Evolutionary conservation across 2,329 filamentous ascomycete genomes (phyloP).

Genomic region (Conoideocrella luteorostrata): DNA sequence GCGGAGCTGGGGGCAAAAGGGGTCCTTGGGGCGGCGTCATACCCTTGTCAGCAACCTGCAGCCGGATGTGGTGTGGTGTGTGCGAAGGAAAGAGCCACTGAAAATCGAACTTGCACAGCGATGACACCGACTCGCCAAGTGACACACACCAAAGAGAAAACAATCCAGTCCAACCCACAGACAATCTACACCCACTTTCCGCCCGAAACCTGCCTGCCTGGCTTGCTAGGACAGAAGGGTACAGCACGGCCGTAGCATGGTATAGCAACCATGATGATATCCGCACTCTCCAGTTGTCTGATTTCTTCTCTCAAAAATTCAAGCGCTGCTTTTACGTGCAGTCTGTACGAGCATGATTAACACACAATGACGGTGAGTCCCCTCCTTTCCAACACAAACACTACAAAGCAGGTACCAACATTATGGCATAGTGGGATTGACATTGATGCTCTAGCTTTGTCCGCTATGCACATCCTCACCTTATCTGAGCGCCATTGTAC

Average conservation of each 20-base stretch:
- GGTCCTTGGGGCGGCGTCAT: not conserved
- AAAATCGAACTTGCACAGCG: not conserved
- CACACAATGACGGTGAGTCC: not conserved
- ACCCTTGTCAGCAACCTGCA: not conserved
- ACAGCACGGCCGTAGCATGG: too few relatives aligned
- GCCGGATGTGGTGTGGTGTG: not conserved
- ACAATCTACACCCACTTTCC: too few relatives aligned
- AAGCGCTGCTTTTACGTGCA: too few relatives aligned
- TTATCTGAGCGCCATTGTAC: not conserved
- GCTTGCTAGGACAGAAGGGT: too few relatives aligned
- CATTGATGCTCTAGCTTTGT: not conserved
- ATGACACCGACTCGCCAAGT: not conserved
- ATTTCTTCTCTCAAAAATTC: too few relatives aligned
- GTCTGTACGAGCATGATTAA: too few relatives aligned
- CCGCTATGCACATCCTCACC: not conserved
- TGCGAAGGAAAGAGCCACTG: not conserved
- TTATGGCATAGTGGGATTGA: not conserved
- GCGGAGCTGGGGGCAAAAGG: not conserved
- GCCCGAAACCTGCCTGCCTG: too few relatives aligned
- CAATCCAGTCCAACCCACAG: too few relatives aligned
- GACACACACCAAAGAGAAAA: not conserved
- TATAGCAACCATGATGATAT: too few relatives aligned
- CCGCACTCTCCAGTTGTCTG: too few relatives aligned
- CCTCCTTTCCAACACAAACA: not conserved
- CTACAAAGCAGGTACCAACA: slow-evolving; percentile 1